Conservation (phyloP, 2,329 filamentous ascomycete genomes). For the Sphaerulina vaccinii region DNA sequence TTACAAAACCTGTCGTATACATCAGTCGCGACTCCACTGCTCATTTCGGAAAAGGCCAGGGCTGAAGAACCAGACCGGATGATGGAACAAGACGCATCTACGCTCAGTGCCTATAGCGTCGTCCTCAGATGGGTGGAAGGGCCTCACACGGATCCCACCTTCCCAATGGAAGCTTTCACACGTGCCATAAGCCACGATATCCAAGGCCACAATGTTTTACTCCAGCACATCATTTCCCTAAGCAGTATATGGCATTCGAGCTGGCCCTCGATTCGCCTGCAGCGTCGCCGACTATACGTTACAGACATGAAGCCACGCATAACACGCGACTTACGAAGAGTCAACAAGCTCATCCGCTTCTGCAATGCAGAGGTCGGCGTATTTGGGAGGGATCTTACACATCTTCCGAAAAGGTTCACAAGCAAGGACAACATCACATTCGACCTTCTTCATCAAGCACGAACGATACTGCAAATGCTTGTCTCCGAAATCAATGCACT, state of each 20-base stretch:
- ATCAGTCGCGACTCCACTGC: too few relatives aligned
- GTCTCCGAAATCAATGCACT: constrained; percentile 11
- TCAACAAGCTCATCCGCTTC: constrained; percentile 13
- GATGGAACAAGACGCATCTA: not conserved
- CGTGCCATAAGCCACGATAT: constrained; percentile 15
- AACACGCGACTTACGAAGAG: constrained; percentile 2
- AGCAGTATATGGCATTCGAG: constrained; percentile 15
- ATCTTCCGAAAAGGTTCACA: not conserved
- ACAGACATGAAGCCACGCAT: constrained; percentile 13
- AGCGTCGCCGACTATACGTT: constrained; percentile 14
- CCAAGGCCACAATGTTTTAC: constrained; percentile 10
- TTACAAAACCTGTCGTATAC: too few relatives aligned
- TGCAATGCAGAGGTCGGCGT: constrained; percentile 8
- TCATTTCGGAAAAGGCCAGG: not conserved
- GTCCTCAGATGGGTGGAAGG: constrained; percentile 13
- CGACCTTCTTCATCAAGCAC: constrained; percentile 11
- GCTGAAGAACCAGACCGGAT: not conserved
- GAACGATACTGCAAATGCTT: constrained; percentile 3
- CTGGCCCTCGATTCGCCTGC: constrained; percentile 12
- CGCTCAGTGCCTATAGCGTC: constrained; percentile 13
- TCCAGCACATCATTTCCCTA: constrained; percentile 13
- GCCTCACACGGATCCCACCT: not conserved
- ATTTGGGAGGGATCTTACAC: constrained; percentile 1
- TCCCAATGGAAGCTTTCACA: constrained; percentile 14
- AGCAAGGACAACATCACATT: constrained; percentile 11